Evolutionary conservation across 2,329 filamentous ascomycete species (phyloP).

Genomic region (Colletotrichum zoysiae): DNA sequence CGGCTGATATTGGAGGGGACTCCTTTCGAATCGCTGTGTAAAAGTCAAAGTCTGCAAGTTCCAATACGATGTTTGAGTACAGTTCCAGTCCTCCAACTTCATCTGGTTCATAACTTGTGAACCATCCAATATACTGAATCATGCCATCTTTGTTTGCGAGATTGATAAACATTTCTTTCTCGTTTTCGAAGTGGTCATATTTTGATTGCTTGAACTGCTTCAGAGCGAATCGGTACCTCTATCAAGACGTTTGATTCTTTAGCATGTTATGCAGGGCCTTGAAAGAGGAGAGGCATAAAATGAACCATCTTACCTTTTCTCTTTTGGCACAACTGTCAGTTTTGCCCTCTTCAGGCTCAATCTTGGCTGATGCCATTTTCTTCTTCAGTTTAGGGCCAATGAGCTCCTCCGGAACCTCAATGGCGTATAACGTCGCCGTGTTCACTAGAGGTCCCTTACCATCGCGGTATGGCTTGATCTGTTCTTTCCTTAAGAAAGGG

Average conservation of each 20-base stretch:
- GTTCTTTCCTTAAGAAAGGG: constrained; percentile 22
- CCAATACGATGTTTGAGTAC: constrained; percentile 19
- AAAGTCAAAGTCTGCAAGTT: constrained; percentile 23
- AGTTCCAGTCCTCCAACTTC: not conserved
- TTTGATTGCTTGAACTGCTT: constrained; percentile 18
- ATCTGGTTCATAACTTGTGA: not conserved
- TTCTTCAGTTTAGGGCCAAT: not conserved
- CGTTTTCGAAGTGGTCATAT: not conserved
- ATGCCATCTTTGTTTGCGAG: constrained; percentile 9
- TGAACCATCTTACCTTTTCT: not conserved
- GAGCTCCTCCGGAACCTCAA: constrained; percentile 25
- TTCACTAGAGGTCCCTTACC: constrained; percentile 11
- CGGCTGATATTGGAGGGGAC: constrained; percentile 5
- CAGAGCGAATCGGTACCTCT: constrained; percentile 27
- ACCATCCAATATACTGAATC: constrained; percentile 28
- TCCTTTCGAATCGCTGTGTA: constrained; percentile 6
- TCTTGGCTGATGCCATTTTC: not conserved
- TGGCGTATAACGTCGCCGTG: constrained; percentile 9
- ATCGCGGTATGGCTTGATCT: constrained; percentile 21
- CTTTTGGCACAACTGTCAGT: not conserved
- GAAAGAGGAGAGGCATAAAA: too few relatives aligned
- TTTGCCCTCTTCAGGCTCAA: not conserved
- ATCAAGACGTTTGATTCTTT: not conserved
- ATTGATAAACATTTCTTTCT: not conserved
- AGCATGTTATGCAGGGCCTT: not conserved